These are phyloP conservation scores for Hortaea werneckii DNA, from an alignment of 2,329 filamentous ascomycete genomes.

Conservation along the genomic window DNA sequence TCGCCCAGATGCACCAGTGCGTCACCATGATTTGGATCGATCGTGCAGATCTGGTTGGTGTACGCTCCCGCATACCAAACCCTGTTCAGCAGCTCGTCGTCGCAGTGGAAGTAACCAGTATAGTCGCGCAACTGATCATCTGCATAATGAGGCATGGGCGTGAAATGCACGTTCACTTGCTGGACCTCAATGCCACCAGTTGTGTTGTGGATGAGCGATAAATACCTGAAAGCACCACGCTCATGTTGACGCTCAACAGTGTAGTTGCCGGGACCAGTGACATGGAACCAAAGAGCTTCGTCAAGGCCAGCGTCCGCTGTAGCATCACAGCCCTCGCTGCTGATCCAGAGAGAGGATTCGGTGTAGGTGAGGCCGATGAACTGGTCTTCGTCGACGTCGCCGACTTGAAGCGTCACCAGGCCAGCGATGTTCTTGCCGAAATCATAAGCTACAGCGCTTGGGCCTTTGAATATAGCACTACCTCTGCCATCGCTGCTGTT, in stretches of 20 bases:
- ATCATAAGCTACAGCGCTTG: slow-evolving; percentile 31
- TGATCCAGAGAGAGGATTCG: slow-evolving; percentile 39
- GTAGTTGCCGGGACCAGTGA: slow-evolving; percentile 27
- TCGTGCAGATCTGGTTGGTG: slow-evolving; percentile 23
- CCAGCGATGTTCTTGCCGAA: slow-evolving; percentile 31
- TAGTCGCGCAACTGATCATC: slow-evolving; percentile 23
- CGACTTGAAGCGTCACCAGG: slow-evolving; percentile 33
- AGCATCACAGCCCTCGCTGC: slow-evolving; percentile 36
- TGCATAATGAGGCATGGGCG: slow-evolving; percentile 32
- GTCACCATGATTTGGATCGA: slow-evolving; percentile 8
- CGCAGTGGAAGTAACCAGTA: slow-evolving; percentile 18
- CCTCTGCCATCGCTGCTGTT: slow-evolving; percentile 10
- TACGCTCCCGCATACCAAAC: slow-evolving; percentile 43
- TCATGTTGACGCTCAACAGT: slow-evolving; percentile 35
- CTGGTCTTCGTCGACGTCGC: slow-evolving; percentile 28
- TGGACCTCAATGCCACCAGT: slow-evolving; percentile 23
- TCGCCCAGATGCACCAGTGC: slow-evolving; percentile 6
- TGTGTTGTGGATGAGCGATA: slow-evolving; percentile 31
- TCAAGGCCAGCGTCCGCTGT: slow-evolving; percentile 33
- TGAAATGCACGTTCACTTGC: slow-evolving; percentile 33
- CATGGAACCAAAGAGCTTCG: slow-evolving; percentile 37
- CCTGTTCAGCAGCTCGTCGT: slow-evolving; percentile 2
- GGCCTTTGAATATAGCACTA: slow-evolving; percentile 23
- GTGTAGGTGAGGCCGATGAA: slow-evolving; percentile 33
- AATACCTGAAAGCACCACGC: slow-evolving; percentile 44